Base-by-base conservation (phyloP, 2,329 filamentous ascomycete genomes). In the Fonsecaea pugnacius region DNA sequence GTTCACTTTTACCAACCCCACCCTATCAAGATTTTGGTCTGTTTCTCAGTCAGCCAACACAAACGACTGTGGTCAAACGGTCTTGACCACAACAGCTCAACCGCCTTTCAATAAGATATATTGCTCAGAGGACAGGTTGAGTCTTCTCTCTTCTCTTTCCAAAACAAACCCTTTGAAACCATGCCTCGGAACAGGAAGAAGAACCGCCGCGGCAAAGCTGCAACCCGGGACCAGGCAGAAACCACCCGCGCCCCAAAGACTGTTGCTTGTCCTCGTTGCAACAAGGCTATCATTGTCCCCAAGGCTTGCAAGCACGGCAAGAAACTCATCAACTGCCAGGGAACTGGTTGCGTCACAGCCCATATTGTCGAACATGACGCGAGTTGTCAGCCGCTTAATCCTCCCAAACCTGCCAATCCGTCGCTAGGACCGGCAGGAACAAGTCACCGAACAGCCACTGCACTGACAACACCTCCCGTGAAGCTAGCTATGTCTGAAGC, bases 241-340 rank as follows among this genome's bases (percentile, higher is more conserved):
- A 16, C 18, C 57, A 10, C 54, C 18, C 59, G 12, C 9, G 16
- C 50, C 5, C 51, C 36, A 10, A 60, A 58, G 32, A 66, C 63
- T 5, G 27, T 66, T 33, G 10, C 50, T 33, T 66, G 63, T 51
- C 32, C 30, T n/a, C n/a, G 43, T 7, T 66, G 63, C 36, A 18
- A 30, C 14, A 55, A 59, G 18, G 21, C 30, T 24, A 66, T 66
- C 55, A 53, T 56, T n/a, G 43, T 66, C 7, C 63, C 63, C 24
- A 54, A 27, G 24, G 33, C 36, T 14, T 66, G 63, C 55, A 66
- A 60, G 33, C 63, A 66, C 43, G 63, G 60, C 59, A 66, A 62
- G 56, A 66, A 66, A 48, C 55, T 60, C 48, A 56, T 63, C 63
- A 66, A 66, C 33, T 66, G 63, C 38, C 63, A 53, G 36, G 60